Conservation (phyloP, 2,329 filamentous ascomycete species). For the Dothistroma septosporum region DNA sequence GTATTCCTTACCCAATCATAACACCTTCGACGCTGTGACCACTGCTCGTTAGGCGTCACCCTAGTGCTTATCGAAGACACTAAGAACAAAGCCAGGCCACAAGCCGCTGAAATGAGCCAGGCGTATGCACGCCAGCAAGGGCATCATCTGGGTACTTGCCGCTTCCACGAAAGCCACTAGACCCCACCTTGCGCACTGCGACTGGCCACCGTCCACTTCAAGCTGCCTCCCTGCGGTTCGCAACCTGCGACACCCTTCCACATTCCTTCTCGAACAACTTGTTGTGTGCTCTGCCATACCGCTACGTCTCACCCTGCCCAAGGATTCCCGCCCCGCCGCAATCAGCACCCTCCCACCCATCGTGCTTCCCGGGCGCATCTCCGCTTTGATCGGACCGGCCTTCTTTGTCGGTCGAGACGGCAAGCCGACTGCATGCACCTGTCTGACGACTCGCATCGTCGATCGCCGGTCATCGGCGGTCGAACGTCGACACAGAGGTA, state of each 20-base stretch:
- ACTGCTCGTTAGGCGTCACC: not conserved
- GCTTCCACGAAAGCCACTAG: not conserved
- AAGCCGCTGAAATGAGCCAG: not conserved
- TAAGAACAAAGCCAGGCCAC: not conserved
- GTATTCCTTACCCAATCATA: not conserved
- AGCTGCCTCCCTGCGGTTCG: not conserved
- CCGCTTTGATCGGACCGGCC: not conserved
- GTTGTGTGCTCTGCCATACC: not conserved
- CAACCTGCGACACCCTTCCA: not conserved
- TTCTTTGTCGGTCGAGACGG: constrained; percentile 1
- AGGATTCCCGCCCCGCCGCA: not conserved
- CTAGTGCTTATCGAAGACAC: not conserved
- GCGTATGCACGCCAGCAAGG: not conserved
- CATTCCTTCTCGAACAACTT: not conserved
- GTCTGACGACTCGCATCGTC: not conserved
- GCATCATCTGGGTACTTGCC: not conserved
- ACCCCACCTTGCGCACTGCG: not conserved
- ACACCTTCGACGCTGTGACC: not conserved
- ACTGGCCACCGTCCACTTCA: not conserved
- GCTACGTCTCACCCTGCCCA: not conserved
- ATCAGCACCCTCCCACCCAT: not conserved
- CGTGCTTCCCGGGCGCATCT: not conserved
- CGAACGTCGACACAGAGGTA: not conserved
- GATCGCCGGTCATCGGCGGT: constrained; percentile 1
- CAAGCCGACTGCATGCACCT: not conserved